phyloP scores from a whole-genome alignment of 352 stramenopile species.

The Thraustotheca clavata region DNA sequence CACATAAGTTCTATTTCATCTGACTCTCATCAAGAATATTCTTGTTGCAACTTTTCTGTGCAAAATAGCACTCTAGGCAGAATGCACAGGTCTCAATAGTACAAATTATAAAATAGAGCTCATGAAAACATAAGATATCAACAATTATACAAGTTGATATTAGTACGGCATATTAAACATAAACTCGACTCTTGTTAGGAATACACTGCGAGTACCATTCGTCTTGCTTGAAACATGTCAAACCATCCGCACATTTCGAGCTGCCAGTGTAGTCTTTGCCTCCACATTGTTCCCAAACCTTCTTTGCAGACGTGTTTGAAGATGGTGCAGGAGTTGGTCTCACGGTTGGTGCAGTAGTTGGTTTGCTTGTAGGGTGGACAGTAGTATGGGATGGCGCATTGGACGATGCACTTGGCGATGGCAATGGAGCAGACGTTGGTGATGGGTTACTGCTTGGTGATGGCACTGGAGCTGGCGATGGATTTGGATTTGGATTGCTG shows the following conservation, averaged over 20 bases:
- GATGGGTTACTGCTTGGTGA: not conserved
- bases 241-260: constrained; percentile 3
- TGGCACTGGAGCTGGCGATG: not conserved
- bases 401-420: not conserved
- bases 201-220: constrained; percentile 21
- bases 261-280: constrained; percentile 15
- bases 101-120: no score
- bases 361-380: not conserved
- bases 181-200: not conserved
- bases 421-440: not conserved
- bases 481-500: not conserved
- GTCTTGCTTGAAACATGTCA: not conserved
- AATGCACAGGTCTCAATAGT: no score
- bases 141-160: no score
- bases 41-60: no score
- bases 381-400: not conserved
- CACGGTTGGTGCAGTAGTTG: not conserved
- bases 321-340: not conserved
- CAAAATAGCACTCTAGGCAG: no score
- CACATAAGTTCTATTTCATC: no score
- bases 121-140: no score
- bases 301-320: not conserved
- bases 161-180: no score
- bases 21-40: no score
- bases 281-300: constrained; percentile 7